phyloP scores from a whole-genome alignment of 768 basidiomycete genomes.

The Hypholoma sublateritium region DNA sequence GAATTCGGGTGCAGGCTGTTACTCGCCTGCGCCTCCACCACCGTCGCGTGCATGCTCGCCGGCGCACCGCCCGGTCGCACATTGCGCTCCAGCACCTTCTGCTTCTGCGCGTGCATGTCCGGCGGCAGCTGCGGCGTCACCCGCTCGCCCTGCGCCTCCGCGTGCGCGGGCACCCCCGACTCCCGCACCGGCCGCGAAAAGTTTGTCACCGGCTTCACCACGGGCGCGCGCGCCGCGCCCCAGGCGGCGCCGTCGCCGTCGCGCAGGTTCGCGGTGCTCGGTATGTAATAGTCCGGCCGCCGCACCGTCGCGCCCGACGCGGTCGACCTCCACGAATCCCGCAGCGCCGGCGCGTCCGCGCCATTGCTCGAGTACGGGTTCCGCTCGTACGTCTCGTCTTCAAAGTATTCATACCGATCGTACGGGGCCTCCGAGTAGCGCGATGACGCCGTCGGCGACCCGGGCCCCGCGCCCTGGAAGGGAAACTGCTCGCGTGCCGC shows the following conservation, averaged over 20 bases:
- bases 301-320: slow-evolving; percentile 13
- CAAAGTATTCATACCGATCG: slow-evolving; percentile 3
- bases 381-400: slow-evolving; percentile 29
- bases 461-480: background rate
- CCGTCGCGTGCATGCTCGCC: background rate
- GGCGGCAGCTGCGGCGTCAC: slow-evolving; percentile 28
- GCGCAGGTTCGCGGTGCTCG: background rate
- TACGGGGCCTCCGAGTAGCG: slow-evolving; percentile 7
- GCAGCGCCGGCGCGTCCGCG: slow-evolving; percentile 28
- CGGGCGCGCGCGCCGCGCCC: slow-evolving; percentile 38
- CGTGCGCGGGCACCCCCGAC: slow-evolving; percentile 34
- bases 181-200: slow-evolving; percentile 66
- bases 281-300: slow-evolving; percentile 11
- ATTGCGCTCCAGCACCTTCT: slow-evolving; percentile 61
- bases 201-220: slow-evolving; percentile 49
- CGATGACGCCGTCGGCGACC: slow-evolving; percentile 2
- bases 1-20: background rate
- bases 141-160: slow-evolving; percentile 52
- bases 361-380: slow-evolving; percentile 34
- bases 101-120: slow-evolving; percentile 44
- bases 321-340: slow-evolving; percentile 42
- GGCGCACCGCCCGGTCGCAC: slow-evolving; percentile 21
- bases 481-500: background rate
- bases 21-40: background rate
- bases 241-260: background rate